Percentiles rank a stretch among this genome's conserved stretches.
Evolutionary conservation across 176 grass and related monocot species (phyloP).

Genomic region (Ampelocalamus luodianensis): DNA sequence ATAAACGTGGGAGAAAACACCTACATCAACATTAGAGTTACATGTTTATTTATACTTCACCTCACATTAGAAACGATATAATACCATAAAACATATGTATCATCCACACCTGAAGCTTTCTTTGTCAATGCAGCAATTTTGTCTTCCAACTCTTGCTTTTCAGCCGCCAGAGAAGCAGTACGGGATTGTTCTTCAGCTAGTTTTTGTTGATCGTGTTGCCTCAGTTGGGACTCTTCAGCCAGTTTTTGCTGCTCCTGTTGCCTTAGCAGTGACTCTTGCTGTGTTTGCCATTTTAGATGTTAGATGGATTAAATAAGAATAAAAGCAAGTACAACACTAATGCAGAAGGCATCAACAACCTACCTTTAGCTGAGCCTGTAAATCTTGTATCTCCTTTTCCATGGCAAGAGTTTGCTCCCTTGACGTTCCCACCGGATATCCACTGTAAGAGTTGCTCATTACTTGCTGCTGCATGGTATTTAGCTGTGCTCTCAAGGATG

Average conservation of each 20-base stretch:
- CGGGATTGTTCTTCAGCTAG: slow-evolving; percentile 71
- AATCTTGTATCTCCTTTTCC: slow-evolving; percentile 91
- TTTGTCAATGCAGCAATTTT: slow-evolving; percentile 69
- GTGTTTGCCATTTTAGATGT: slow-evolving; percentile 34
- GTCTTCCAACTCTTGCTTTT: slow-evolving; percentile 85
- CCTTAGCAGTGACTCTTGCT: slow-evolving; percentile 74
- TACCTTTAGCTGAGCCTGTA: slow-evolving; percentile 79
- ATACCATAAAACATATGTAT: slow-evolving; percentile 1
- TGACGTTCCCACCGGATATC: slow-evolving; percentile 60
- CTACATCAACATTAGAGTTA: background rate
- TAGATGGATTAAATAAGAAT: slow-evolving; percentile 27
- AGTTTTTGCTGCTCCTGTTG: slow-evolving; percentile 87
- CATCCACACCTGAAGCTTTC: slow-evolving; percentile 77
- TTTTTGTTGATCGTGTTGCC: slow-evolving; percentile 81
- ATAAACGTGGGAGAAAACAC: background rate
- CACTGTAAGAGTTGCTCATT: slow-evolving; percentile 63
- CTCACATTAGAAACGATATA: background rate
- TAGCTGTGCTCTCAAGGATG: slow-evolving; percentile 87
- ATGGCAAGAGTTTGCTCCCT: slow-evolving; percentile 62
- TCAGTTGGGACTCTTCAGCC: slow-evolving; percentile 61
- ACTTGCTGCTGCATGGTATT: slow-evolving; percentile 85
- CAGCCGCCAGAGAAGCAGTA: slow-evolving; percentile 57
- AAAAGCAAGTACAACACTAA: background rate
- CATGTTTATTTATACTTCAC: slow-evolving; percentile 14
- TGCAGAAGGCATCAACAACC: background rate